Evolutionary conservation across 129 eudicot species (phyloP).

Genomic region (Silybum marianum): DNA sequence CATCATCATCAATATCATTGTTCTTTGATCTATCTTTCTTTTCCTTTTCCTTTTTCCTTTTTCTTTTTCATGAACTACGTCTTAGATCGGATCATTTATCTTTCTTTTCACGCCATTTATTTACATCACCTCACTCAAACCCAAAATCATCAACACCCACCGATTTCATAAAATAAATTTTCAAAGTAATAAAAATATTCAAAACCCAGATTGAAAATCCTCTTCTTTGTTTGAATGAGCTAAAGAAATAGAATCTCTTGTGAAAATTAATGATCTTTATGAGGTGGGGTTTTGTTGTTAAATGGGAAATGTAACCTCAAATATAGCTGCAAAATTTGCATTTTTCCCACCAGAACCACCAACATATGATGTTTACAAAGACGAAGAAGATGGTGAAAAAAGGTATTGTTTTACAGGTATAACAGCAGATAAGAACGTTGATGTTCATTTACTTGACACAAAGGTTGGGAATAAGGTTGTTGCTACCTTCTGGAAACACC

Average conservation of each 20-base stretch:
- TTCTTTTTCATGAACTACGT: not conserved
- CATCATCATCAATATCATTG: constrained; percentile 23
- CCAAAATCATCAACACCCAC: not conserved
- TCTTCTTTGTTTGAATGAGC: not conserved
- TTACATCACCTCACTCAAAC: constrained; percentile 13
- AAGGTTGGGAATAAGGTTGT: constrained; percentile 85
- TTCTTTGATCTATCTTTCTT: constrained; percentile 25
- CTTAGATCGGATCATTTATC: constrained; percentile 30
- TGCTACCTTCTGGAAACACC: constrained; percentile 96
- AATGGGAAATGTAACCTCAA: constrained; percentile 97
- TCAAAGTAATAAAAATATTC: too few relatives aligned
- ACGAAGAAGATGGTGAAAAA: constrained; percentile 56
- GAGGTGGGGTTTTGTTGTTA: constrained; percentile 47
- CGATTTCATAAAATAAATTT: not conserved
- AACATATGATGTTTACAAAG: constrained; percentile 71
- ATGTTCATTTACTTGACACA: constrained; percentile 77
- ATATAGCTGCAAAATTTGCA: constrained; percentile 94
- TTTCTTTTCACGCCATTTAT: constrained; percentile 14
- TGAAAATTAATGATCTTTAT: constrained; percentile 37
- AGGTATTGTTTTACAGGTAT: constrained; percentile 62
- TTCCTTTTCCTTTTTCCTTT: not conserved
- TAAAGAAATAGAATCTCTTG: not conserved
- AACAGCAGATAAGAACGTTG: constrained; percentile 80
- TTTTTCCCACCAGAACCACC: constrained; percentile 99
- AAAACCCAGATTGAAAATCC: constrained; percentile 12